Evolutionary conservation across 202 grass and related monocot species (phyloP).

Genomic region (Saccharum hybrid): DNA sequence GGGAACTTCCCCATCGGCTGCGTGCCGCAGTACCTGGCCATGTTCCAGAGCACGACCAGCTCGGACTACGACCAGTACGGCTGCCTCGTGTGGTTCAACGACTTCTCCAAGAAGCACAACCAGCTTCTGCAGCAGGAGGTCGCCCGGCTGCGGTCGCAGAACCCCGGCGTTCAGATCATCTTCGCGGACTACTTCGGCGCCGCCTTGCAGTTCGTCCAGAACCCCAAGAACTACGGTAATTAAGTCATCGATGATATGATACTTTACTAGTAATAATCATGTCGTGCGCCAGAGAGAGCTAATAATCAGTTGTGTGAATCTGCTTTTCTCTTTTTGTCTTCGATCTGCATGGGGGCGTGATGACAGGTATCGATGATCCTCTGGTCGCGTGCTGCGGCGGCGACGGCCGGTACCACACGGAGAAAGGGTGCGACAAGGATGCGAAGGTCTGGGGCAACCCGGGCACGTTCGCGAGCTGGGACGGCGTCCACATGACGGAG

Average conservation of each 20-base stretch:
- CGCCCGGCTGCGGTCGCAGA: slow-evolving; percentile 26
- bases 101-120: slow-evolving; percentile 63
- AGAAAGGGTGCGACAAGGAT: not conserved
- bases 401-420: slow-evolving; percentile 37
- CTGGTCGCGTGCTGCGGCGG: slow-evolving; percentile 57
- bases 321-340: not conserved
- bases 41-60: not conserved
- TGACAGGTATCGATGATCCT: not conserved
- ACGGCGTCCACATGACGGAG: slow-evolving; percentile 64
- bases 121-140: slow-evolving; percentile 46
- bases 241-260: too few relatives aligned
- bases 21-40: slow-evolving; percentile 47
- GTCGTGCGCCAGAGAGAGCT: too few relatives aligned
- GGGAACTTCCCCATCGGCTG: slow-evolving; percentile 75
- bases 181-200: slow-evolving; percentile 65
- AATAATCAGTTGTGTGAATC: too few relatives aligned
- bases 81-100: slow-evolving; percentile 57
- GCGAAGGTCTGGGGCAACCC: slow-evolving; percentile 46
- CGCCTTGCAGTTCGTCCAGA: slow-evolving; percentile 45
- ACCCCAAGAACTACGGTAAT: not conserved
- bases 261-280: too few relatives aligned
- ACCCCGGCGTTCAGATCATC: slow-evolving; percentile 55
- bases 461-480: slow-evolving; percentile 49
- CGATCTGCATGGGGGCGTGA: not conserved
- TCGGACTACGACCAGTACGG: slow-evolving; percentile 50